Percentiles rank a stretch among this genome's conserved stretches.
Conservation (phyloP, 1,284 basidiomycete species). For the Cutaneotrichosporon curvatum region DNA sequence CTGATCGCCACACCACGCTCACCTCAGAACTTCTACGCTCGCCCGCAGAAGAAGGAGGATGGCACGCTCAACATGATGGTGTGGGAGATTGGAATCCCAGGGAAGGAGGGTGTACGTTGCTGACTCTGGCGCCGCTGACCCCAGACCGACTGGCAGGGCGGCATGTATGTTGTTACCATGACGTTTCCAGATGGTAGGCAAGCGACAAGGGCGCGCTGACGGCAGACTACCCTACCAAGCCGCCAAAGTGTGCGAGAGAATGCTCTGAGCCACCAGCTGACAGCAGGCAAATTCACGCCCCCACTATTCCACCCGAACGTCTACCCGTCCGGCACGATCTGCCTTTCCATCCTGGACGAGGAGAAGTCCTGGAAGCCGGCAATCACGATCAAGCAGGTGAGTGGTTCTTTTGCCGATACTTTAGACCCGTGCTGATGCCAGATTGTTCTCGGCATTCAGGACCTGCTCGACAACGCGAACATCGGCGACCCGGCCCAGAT, state of each 20-base stretch:
- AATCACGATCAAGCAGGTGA: constrained; percentile 95
- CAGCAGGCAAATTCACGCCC: constrained; percentile 87
- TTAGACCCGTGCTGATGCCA: constrained; percentile 44
- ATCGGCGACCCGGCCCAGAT: constrained; percentile 92
- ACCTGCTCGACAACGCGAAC: constrained; percentile 88
- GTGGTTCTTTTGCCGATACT: constrained; percentile 21
- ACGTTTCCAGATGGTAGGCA: constrained; percentile 82
- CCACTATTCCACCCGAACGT: constrained; percentile 98
- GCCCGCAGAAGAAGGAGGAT: constrained; percentile 79
- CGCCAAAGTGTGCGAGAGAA: constrained; percentile 41
- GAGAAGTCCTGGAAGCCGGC: constrained; percentile 99
- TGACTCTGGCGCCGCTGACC: constrained; percentile 14
- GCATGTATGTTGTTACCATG: constrained; percentile 89
- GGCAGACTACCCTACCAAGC: constrained; percentile 45
- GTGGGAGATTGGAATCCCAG: constrained; percentile 97
- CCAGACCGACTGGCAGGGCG: constrained; percentile 94
- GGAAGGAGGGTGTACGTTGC: constrained; percentile 65
- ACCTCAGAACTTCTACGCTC: constrained; percentile 87
- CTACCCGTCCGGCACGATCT: constrained; percentile 97
- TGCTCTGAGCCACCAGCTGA: neutral
- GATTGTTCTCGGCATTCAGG: constrained; percentile 94
- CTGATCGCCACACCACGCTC: neutral
- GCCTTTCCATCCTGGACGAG: constrained; percentile 95
- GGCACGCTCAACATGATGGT: constrained; percentile 93
- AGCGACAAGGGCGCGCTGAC: constrained; percentile 12